These are phyloP conservation scores for Acmispon strigosus DNA, from an alignment of 306 rosid species.

Conservation along the genomic window DNA sequence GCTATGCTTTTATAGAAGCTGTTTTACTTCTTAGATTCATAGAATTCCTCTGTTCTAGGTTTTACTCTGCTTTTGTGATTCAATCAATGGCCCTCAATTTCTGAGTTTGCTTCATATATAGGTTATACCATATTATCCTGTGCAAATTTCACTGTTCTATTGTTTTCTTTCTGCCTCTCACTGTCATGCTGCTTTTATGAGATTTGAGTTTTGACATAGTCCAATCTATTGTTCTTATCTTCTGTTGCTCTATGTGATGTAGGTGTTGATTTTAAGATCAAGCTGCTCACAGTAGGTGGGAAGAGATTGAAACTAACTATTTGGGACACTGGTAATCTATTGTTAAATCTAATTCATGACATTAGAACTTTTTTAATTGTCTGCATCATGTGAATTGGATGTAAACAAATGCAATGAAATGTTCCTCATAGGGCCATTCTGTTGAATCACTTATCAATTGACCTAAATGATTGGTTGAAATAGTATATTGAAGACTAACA, in stretches of 20 bases:
- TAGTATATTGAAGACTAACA: slow-evolving; percentile 25
- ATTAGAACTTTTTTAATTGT: background rate
- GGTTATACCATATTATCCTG: background rate
- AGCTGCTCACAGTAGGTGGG: slow-evolving; percentile 70
- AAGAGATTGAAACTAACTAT: slow-evolving; percentile 90
- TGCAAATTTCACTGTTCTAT: slow-evolving; percentile 11
- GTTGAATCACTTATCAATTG: slow-evolving; percentile 23
- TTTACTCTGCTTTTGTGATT: background rate
- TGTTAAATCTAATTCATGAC: slow-evolving; percentile 9
- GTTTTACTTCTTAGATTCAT: background rate
- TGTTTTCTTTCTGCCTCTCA: background rate
- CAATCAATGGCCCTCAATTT: background rate
- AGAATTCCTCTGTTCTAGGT: background rate
- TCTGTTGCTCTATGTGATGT: slow-evolving; percentile 7
- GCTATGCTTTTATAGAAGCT: background rate
- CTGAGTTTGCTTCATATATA: background rate
- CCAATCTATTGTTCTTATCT: background rate
- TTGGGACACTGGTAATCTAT: slow-evolving; percentile 88
- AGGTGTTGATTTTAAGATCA: slow-evolving; percentile 99
- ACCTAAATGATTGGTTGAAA: slow-evolving; percentile 35
- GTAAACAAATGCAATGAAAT: background rate
- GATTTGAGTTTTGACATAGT: background rate
- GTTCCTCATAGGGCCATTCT: background rate
- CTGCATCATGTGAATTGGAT: background rate
- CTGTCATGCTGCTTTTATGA: background rate